These are phyloP conservation scores for Phtheirospermum japonicum DNA, from an alignment of 257 asterid species.

Conservation along the genomic window DNA sequence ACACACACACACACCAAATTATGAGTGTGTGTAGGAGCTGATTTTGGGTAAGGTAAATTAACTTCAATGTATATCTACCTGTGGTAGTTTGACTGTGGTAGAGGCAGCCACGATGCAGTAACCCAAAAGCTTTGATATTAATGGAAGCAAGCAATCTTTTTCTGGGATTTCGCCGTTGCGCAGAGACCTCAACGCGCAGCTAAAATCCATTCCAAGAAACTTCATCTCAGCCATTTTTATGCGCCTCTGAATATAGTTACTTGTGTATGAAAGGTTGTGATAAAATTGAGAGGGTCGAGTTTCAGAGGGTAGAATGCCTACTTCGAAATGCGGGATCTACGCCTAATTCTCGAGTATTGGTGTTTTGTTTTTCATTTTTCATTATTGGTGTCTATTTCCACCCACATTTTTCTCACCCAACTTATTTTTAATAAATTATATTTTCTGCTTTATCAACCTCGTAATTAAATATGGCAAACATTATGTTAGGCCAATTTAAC, in stretches of 20 bases:
- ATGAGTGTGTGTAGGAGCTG: too few species aligned
- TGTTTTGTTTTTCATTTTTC: too few species aligned
- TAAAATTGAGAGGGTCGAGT: too few species aligned
- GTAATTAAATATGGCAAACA: too few species aligned
- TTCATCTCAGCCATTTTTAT: slow-evolving; percentile 57
- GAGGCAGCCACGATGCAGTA: slow-evolving; percentile 95
- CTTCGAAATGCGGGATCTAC: neutral
- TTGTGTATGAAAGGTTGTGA: too few species aligned
- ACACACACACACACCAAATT: too few species aligned
- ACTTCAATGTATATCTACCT: slow-evolving; percentile 38
- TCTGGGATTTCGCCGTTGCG: slow-evolving; percentile 77
- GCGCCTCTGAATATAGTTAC: too few species aligned
- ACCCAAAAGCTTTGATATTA: slow-evolving; percentile 84
- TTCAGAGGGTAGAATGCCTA: neutral
- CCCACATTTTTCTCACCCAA: too few species aligned
- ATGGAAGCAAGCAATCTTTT: slow-evolving; percentile 88
- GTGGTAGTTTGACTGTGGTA: slow-evolving; percentile 95
- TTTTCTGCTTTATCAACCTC: too few species aligned
- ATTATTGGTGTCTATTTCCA: too few species aligned
- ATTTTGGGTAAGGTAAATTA: neutral
- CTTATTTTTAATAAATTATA: too few species aligned
- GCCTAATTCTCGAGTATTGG: neutral
- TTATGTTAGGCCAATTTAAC: too few species aligned
- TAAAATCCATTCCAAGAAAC: slow-evolving; percentile 82
- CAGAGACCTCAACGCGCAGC: slow-evolving; percentile 80